Evolutionary conservation across 306 rosid genomes (phyloP), one percentile per base, ranked within the genome.

Genomic region (Vigna trinervia): DNA sequence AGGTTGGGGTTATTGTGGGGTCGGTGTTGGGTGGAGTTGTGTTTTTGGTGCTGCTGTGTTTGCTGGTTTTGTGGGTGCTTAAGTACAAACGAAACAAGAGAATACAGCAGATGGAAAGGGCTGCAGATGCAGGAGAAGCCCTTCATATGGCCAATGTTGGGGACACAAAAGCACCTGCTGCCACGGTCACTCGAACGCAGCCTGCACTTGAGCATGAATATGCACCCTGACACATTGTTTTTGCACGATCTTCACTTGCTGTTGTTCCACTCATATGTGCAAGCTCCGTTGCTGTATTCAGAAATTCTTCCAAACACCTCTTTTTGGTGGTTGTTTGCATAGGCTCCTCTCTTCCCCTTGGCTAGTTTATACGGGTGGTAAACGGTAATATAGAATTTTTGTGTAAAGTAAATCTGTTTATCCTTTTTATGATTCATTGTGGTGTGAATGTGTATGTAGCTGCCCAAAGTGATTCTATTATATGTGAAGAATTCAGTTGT

Each of bases 161-260:
- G 75, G 75, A 75, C 12, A 87, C 91, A 1, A 93, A 67, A 84
- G 97, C 97, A 4, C 97, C 97, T 2, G 84, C 94, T 6, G 97
- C 97, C 36, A 75, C 78, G 0, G 89, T 74, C 39, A 93, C 97
- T 45, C 85, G 96, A 74, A 93, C 97, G 12, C 94, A 89, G 67
- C 97, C 97, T 1, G 68, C 86, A 26, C 88, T 93, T 1, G 97
- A 93, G 85, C 89, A 86, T 45, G 97, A 89, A 82, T 89, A 90
- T 53, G 91, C 87, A 22, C 96, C 97, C 34, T 90, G 84, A 87
- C 50, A 36, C 14, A 12, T 12, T 45, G 14, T 45, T 45, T 12
- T 45, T 6, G 4, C 14, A 12, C 12, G 15, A 45, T 45, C 77
- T 61, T 64, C 81, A 48, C 23, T 58, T 52, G 46, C 86, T 47